Base-by-base conservation (phyloP, 2,329 filamentous ascomycete genomes). In the Dactylonectria macrodidyma region DNA sequence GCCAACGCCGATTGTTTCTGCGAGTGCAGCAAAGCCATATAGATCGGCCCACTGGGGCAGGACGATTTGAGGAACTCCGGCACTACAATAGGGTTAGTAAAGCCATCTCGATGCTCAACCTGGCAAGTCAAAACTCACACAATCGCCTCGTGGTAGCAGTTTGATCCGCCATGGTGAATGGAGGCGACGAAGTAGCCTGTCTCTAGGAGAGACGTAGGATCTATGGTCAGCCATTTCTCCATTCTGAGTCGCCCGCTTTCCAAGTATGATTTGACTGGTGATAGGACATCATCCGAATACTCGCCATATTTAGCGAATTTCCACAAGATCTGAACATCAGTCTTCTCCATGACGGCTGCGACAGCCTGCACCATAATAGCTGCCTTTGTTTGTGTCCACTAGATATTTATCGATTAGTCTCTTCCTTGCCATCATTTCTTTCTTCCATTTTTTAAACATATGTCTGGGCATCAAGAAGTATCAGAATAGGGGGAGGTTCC, bases 11-110 rank as follows among this genome's bases (percentile, higher is more conserved):
- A 84, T 70, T 52, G 75, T 80, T 68, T 87, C 84, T 1, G 80
- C 82, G 3, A 80, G 78, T 10, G 74, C 75, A 3, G 84, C 84
- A 65, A 79, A 85, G 57, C 84, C 82, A 65, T 84, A 84, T 0
- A 81, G 78, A 59, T 86, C 84, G 1, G 81, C 75, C 85, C 85
- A 86, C 3, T 80, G 69, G 0, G 85, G 84, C 1, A 87, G 73
- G 9, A 86, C 71, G 8, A 86, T 69, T 52, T 86, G 84, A 2
- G 85, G 82, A 11, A 84, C 75, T 6, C 84, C 84, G n/a, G 80
- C 78, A 11, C 84, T 59, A 81, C 2, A 19, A 34, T 41, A 11
- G 6, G 22, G n/a, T 47, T 11, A 47, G n/a, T n/a, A 5, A 24
- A 3, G 38, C 14, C 7, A 47, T 11, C 9, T 9, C 1, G 22